Evolutionary conservation across 495 filamentous ascomycete genomes (phyloP).

Genomic region (Apodospora peruviana): DNA sequence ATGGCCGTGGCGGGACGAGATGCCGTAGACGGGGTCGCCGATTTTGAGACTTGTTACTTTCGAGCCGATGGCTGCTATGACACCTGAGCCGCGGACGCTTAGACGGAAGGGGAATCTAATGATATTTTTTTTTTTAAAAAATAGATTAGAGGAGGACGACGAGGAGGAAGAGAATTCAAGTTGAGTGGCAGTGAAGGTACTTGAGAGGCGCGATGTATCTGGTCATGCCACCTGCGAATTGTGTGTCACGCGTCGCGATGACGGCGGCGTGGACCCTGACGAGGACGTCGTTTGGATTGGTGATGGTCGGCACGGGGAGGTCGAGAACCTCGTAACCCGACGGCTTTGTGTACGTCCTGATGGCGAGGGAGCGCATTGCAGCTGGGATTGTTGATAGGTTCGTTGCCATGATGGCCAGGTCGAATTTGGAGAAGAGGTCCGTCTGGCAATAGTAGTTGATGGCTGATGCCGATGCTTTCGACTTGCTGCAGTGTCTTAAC

Average conservation of each 20-base stretch:
- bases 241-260: constrained; percentile 47
- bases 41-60: constrained; percentile 36
- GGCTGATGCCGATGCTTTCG: no score
- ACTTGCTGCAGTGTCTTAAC: no score
- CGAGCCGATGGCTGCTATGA: constrained; percentile 38
- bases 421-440: not conserved
- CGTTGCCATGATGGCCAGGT: not conserved
- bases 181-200: constrained; percentile 3
- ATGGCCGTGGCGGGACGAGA: constrained; percentile 21
- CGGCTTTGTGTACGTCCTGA: constrained; percentile 36
- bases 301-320: constrained; percentile 38
- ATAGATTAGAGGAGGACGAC: not conserved
- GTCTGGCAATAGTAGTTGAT: not conserved
- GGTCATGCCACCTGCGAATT: constrained; percentile 29
- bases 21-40: constrained; percentile 49
- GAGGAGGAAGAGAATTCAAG: not conserved
- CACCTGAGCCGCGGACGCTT: constrained; percentile 33
- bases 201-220: constrained; percentile 9
- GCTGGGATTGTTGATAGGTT: not conserved
- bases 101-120: constrained; percentile 21
- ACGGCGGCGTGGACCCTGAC: constrained; percentile 46
- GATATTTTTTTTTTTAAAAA: not conserved
- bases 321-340: constrained; percentile 35
- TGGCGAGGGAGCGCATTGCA: constrained; percentile 45
- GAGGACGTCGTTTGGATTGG: constrained; percentile 38